Evolutionary conservation across 1,284 basidiomycete genomes (phyloP).

Genomic region (Cutaneotrichosporon curvatum): DNA sequence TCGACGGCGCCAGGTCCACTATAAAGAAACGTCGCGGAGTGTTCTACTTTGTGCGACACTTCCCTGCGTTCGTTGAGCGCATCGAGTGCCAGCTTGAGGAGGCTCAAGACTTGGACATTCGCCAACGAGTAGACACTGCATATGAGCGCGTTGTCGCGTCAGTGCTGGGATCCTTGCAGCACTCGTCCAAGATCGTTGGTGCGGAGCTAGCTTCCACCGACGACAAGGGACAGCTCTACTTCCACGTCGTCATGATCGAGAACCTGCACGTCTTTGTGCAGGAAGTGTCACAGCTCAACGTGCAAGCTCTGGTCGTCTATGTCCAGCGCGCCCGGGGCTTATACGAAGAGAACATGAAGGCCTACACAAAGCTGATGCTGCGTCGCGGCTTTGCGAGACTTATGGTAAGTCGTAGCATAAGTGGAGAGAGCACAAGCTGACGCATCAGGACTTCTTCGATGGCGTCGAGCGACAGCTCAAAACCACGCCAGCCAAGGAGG

Average conservation of each 20-base stretch:
- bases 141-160: constrained; percentile 81
- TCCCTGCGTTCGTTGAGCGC: constrained; percentile 77
- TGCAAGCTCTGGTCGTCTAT: constrained; percentile 58
- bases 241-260: constrained; percentile 93
- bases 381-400: constrained; percentile 79
- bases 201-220: constrained; percentile 58
- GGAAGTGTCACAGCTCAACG: constrained; percentile 62
- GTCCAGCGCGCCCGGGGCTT: constrained; percentile 68
- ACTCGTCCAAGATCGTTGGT: constrained; percentile 86
- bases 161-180: constrained; percentile 88
- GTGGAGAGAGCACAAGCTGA: background rate
- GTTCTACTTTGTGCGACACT: constrained; percentile 85
- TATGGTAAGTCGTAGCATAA: constrained; percentile 56
- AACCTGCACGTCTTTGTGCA: constrained; percentile 92
- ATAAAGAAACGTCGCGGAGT: constrained; percentile 79
- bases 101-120: constrained; percentile 67
- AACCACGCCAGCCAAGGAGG: constrained; percentile 71
- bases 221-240: constrained; percentile 94
- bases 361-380: constrained; percentile 81
- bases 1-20: constrained; percentile 71
- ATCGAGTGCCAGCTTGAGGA: constrained; percentile 81
- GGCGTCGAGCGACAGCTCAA: constrained; percentile 79
- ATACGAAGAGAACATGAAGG: constrained; percentile 77
- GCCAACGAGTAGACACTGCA: constrained; percentile 67
- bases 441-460: constrained; percentile 81